Conservation (phyloP, 208 protist genomes). For the Naegleria gruberi region DNA sequence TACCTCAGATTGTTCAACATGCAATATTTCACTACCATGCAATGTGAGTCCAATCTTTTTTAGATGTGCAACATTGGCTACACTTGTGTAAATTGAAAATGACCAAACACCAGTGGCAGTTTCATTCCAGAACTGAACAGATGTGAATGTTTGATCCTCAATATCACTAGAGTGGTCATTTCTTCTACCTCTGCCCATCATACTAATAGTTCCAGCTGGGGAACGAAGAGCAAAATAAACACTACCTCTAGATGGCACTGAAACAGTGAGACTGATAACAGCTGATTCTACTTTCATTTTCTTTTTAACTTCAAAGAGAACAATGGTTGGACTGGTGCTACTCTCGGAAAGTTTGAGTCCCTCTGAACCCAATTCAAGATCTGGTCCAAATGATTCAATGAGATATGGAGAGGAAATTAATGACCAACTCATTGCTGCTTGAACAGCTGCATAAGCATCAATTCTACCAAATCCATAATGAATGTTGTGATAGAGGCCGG, state of each 20-base stretch:
- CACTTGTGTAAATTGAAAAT: not conserved
- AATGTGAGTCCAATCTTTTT: not conserved
- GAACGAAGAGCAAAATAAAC: not conserved
- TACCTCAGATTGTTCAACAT: no score
- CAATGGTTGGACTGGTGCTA: not conserved
- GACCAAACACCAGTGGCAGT: not conserved
- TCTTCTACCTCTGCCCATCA: not conserved
- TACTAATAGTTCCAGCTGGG: not conserved
- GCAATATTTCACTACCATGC: no score
- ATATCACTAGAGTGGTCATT: not conserved
- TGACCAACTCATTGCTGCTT: not conserved
- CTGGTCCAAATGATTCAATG: not conserved
- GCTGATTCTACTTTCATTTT: not conserved
- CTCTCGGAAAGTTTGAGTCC: not conserved
- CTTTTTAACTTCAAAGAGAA: not conserved
- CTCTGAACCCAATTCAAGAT: not conserved
- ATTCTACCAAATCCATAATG: constrained; percentile 12
- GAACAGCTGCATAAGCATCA: not conserved
- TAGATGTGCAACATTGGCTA: not conserved
- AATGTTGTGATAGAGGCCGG: not conserved
- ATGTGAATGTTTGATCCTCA: not conserved
- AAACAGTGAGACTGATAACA: not conserved
- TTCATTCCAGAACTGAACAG: not conserved
- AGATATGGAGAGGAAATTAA: not conserved
- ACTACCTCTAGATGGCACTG: not conserved